These are phyloP conservation scores for Pelargonium myrrhifolium DNA, from an alignment of 441 rosid genomes.

Conservation along the genomic window DNA sequence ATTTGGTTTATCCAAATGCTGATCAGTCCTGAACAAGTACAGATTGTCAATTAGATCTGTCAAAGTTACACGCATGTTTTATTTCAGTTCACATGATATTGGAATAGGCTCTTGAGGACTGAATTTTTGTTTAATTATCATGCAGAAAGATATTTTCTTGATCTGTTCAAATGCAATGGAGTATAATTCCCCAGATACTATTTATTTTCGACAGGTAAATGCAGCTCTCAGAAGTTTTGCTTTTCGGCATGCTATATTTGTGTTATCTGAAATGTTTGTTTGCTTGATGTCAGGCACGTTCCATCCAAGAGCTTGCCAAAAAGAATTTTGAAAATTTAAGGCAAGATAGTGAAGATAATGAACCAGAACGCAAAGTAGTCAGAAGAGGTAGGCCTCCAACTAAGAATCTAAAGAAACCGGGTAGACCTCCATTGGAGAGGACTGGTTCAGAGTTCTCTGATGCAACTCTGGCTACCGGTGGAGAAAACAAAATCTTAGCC, in stretches of 20 bases:
- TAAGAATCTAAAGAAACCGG: constrained; percentile 39
- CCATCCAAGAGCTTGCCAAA: constrained; percentile 73
- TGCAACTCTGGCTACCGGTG: constrained; percentile 1
- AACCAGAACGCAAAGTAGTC: constrained; percentile 31
- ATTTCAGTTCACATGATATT: neutral
- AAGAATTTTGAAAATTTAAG: constrained; percentile 68
- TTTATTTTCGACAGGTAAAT: constrained; percentile 69
- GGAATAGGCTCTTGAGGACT: neutral
- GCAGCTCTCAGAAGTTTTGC: constrained; percentile 7
- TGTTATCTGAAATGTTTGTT: neutral
- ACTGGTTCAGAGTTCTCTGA: constrained; percentile 4
- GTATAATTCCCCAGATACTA: constrained; percentile 70
- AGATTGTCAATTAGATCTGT: too few species aligned
- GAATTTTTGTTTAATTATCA: neutral
- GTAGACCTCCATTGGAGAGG: constrained; percentile 27
- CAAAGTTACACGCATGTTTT: neutral
- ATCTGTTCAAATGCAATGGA: constrained; percentile 91
- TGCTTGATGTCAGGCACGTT: constrained; percentile 43
- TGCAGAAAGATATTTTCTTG: constrained; percentile 72
- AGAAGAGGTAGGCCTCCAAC: constrained; percentile 49
- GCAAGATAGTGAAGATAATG: constrained; percentile 26
- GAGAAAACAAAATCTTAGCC: neutral
- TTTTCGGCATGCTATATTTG: neutral
- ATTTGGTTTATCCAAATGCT: too few species aligned
- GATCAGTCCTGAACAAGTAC: too few species aligned